Evolutionary conservation across 2,329 filamentous ascomycete species (phyloP), one percentile per base, ranked within the genome.

Genomic region (Xylaria sp.): DNA sequence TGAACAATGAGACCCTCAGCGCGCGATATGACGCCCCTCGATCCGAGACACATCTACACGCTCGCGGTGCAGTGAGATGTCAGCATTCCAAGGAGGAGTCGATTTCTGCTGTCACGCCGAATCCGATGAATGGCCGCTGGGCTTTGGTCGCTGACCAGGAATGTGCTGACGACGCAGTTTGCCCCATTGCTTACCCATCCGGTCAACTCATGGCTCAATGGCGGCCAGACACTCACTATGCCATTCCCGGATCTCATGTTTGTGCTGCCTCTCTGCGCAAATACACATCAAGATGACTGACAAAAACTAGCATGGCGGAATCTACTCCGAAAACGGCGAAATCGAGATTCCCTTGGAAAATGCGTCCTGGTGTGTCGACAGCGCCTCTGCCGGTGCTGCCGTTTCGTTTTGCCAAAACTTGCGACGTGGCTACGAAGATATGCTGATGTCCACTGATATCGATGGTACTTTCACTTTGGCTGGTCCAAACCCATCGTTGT

Each of bases 371-470:
- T 93, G 90, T 73, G 82, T 88, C 54, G 78, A 85, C 47, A 89
- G 89, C 51, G 84, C 83, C 18, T 88, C 86, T 66, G 83, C 81
- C 63, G 80, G 83, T 50, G 76, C 78, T 42, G 70, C 80, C 11
- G 81, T 91, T 57, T 84, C 89, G 2, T 90, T 89, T 75, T 92
- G 89, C 74, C 89, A 92, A 75, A 92, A 89, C 3, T 87, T 91
- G 11, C 75, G 92, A 62, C 89, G 89, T 16, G 89, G 89, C 54
- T 88, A 91, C 68, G 89, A 92, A 76, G 87, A 87, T 62, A 92
- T 92, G 89, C 78, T 92, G 66, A 92, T 92, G 68, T 88, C 89
- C 13, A 92, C 88, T n/a, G 74, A 85, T 63, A 85, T 92, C 52
- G 69, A 78, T 19, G 75, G 78, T 63, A 73, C 72, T 8, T 77